phyloP scores from a whole-genome alignment of 2,329 filamentous ascomycete genomes.

The Colletotrichum abscissum region DNA sequence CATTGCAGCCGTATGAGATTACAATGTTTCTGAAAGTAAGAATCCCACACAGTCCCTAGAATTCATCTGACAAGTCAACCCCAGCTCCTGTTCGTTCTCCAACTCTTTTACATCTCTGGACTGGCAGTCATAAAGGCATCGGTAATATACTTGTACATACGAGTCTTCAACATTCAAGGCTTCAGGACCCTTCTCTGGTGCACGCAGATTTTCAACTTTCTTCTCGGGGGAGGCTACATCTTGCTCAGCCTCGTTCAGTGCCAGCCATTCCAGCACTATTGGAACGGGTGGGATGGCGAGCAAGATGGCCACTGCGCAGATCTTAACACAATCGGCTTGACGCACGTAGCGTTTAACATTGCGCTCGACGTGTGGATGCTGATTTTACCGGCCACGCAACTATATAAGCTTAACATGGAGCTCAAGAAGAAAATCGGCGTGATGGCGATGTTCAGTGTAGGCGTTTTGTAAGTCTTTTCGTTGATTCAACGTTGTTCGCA shows the following conservation, averaged over 20 bases:
- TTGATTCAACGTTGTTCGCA: too few species aligned
- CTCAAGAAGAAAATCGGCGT: conserved; percentile 35
- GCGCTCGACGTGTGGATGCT: conserved; percentile 39
- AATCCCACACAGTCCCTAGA: neutral
- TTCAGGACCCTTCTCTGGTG: conserved; percentile 9
- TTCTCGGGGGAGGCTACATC: neutral
- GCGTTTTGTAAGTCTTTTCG: conserved; percentile 51
- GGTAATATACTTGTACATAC: conserved; percentile 46
- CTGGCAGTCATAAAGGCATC: conserved; percentile 45
- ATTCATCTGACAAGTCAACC: neutral
- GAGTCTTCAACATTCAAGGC: conserved; percentile 42
- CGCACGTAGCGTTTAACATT: conserved; percentile 36
- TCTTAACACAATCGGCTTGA: neutral
- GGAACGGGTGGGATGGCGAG: neutral
- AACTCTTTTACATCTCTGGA: conserved; percentile 45
- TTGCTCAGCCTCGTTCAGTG: neutral
- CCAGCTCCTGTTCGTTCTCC: conserved; percentile 42
- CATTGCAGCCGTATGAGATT: neutral
- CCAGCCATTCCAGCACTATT: neutral
- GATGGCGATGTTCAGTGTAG: conserved; percentile 48
- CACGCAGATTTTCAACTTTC: neutral
- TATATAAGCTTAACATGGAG: conserved; percentile 37
- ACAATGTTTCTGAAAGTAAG: neutral
- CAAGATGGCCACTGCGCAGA: neutral
- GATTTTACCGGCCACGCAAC: conserved; percentile 33